A percentile compares a stretch with the other conserved stretches of the same genome.
These are phyloP conservation scores for Starmerella stellata DNA, from an alignment of 805 yeast genomes.

Conservation along the genomic window DNA sequence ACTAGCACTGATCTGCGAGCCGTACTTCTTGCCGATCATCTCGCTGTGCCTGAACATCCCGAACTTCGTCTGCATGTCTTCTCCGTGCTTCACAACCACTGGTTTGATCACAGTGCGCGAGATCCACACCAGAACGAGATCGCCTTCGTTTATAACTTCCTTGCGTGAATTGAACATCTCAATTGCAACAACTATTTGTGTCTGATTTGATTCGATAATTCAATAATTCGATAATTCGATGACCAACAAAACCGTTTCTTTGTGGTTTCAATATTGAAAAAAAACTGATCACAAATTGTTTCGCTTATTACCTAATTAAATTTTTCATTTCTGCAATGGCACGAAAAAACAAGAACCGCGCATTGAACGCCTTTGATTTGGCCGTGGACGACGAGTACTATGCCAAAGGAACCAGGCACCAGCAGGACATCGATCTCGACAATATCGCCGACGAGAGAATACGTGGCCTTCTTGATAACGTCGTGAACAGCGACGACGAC, in stretches of 20 bases:
- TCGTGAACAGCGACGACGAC: conserved; percentile 23
- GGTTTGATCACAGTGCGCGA: conserved; percentile 70
- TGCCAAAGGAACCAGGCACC: conserved; percentile 17
- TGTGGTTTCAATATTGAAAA: background rate
- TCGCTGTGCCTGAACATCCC: conserved; percentile 73
- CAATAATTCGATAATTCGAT: background rate
- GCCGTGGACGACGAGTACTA: conserved; percentile 28
- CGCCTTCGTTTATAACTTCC: conserved; percentile 63
- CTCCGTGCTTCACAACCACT: conserved; percentile 39
- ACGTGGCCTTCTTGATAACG: conserved; percentile 18
- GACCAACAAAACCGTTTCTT: background rate
- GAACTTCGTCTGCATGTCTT: conserved; percentile 60
- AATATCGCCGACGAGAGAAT: conserved; percentile 21
- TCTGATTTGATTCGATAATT: background rate
- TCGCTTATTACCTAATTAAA: background rate
- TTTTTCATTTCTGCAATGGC: background rate
- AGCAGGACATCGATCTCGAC: conserved; percentile 22
- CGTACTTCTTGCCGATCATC: conserved; percentile 69
- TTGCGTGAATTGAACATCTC: too few relatives aligned
- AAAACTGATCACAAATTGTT: background rate
- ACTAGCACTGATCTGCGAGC: conserved; percentile 58
- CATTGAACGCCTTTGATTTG: conserved; percentile 34
- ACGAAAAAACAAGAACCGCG: conserved; percentile 17
- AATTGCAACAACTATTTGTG: background rate
- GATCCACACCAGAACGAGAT: conserved; percentile 69